A percentile compares a stretch with the other conserved stretches of the same genome.
Evolutionary conservation across 495 filamentous ascomycete genomes (phyloP).

Genomic region (Neurospora pannonica): DNA sequence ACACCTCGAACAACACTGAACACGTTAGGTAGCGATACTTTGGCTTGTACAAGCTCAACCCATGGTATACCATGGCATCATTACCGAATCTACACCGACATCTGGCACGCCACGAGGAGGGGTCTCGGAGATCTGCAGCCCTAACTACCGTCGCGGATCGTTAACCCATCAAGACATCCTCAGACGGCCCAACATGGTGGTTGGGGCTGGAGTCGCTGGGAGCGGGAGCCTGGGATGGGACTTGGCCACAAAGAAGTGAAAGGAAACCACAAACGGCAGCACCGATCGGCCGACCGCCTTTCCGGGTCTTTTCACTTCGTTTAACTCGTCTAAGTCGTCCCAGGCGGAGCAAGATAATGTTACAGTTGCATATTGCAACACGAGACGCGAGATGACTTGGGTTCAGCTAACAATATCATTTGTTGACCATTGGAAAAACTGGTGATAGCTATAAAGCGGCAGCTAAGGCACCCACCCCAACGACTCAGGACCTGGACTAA

Average conservation of each 20-base stretch:
- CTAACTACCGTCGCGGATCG: neutral
- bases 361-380: neutral
- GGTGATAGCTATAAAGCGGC: neutral
- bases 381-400: neutral
- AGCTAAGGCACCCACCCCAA: neutral
- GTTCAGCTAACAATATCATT: neutral
- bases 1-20: neutral
- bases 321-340: neutral
- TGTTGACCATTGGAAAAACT: neutral
- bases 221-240: neutral
- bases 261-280: neutral
- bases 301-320: neutral
- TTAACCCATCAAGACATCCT: neutral
- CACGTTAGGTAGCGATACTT: neutral
- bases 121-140: conserved; percentile 7
- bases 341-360: neutral
- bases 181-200: neutral
- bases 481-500: neutral
- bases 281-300: neutral
- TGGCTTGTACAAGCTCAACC: neutral
- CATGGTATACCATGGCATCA: neutral
- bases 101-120: conserved; percentile 8
- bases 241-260: neutral
- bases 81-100: conserved; percentile 6
- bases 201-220: neutral